Base-by-base conservation (phyloP, 75 land plant species). In the Adiantum capillusveneris region DNA sequence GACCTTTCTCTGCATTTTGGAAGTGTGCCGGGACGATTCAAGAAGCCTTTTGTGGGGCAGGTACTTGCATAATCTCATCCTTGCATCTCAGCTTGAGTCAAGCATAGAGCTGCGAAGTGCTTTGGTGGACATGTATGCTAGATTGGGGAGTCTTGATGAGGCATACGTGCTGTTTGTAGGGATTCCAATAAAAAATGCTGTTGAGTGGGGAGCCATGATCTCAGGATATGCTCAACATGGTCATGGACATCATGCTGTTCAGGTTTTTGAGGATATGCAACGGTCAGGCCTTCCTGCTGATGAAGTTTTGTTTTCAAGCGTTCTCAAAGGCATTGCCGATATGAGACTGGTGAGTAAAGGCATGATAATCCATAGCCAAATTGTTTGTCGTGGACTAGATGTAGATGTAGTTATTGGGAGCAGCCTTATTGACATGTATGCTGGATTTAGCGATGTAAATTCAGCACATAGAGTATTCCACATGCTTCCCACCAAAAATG, bases 211-310 rank as follows among this genome's bases (percentile, higher is more conserved):
- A 34, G 65, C 73, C 12, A 53, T 81, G 67, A 73, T 81, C 12
- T 45, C 70, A 11, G 79, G 76, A 13, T 63, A 76, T 44, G 76
- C 76, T 61, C 66, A 57, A 53, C 58, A 69, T 76, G 76, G 79
- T 0, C 31, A 73, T 39, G 73, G 64, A 12, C 11, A 0, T n/a
- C 63, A 69, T 31, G 70, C 79, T 3, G 29, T 73, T 20, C 34
- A 65, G 19, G 24, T 75, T 57, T 22, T 72, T 53, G 29, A 50
- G 36, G 52, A 59, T 17, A 81, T 81, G 84, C 43, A 69, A 56
- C 31, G 62, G 41, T 73, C 59, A 59, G 73, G 70, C n/a, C 50
- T 73, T 46, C 43, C 62, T 48, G 19, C 51, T 20, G 57, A 45
- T 30, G 19, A 24, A 14, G 54, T 46, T 17, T 45, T 54, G 13